Base-by-base conservation (phyloP, 108 stramenopile genomes). In the Nannochloropsis salina region DNA sequence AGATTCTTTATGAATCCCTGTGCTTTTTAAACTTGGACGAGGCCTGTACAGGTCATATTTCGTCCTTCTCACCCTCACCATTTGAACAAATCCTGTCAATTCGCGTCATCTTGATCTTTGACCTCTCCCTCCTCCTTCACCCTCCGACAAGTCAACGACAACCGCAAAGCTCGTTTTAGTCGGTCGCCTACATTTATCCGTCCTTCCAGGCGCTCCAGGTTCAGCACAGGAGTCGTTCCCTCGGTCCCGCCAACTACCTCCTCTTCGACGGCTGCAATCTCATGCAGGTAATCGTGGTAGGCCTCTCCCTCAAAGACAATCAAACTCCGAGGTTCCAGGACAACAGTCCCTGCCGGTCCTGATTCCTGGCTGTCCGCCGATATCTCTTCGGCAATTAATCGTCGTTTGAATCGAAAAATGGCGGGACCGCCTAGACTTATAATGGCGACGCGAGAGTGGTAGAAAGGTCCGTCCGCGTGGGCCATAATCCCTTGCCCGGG, bases 401-500 rank as follows among this genome's bases (percentile, higher is more conserved):
- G 80, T 5, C 44, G 87, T 42, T 80, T 42, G 86, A 90, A 89
- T 44, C 80, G 44, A 44, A 90, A 44, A 40, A 90, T 47, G 8
- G 88, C 85, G 43, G 84, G 84, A 80, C 85, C 84, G 40, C 86
- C 86, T 21, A 89, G 40, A 80, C 86, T 87, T 10, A 90, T 44
- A 9, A 86, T 90, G 9, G 84, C 86, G n/a, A 84, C 84, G 80
- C 84, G 83, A 9, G 86, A 83, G 21, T 15, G 44, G 84, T 89
- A 90, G 45, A 87, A 87, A 5, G 90, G 90, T 1, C 90, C 90
- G 80, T 90, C 90, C n/a, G 90, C 87, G 84, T 90, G 90, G 9
- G 88, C 43, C 86, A 90, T 45, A 41, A 90, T 89, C 10, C 85
- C 88, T 42, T 88, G 83, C 82, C 88, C 89, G 0, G 86, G 86